Conservation (phyloP, 1,284 basidiomycete species). For the Microbotryum intermedium region DNA sequence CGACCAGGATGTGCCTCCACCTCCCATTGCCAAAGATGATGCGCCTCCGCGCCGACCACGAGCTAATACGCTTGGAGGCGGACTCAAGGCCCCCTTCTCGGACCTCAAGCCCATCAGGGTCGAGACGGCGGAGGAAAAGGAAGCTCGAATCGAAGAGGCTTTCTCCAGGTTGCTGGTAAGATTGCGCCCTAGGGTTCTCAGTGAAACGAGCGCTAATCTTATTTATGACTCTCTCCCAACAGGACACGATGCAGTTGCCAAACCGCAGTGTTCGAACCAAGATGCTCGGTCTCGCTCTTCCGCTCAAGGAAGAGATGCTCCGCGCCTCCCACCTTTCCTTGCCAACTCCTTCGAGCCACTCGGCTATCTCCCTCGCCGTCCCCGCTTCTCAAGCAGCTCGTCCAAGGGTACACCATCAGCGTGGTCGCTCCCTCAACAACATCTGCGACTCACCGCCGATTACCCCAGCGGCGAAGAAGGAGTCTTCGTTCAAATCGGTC, state of each 20-base stretch:
- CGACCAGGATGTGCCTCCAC: not conserved
- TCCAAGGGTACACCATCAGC: conserved; percentile 1
- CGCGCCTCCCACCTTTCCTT: not conserved
- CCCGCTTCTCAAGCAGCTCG: not conserved
- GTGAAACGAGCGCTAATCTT: too few relatives aligned
- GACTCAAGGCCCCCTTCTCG: not conserved
- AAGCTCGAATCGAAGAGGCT: conserved; percentile 8
- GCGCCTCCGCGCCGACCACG: not conserved
- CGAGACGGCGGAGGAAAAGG: conserved; percentile 11
- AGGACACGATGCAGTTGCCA: conserved; percentile 29
- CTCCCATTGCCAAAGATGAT: not conserved
- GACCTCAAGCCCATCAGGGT: not conserved
- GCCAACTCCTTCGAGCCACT: not conserved
- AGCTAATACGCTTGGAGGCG: conserved; percentile 13
- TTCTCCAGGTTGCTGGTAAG: conserved; percentile 22
- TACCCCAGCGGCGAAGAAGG: not conserved
- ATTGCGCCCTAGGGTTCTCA: too few relatives aligned
- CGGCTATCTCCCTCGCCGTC: not conserved
- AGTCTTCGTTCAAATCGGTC: conserved; percentile 13
- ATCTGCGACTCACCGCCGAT: not conserved
- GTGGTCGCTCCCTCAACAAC: conserved; percentile 14
- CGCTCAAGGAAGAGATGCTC: conserved; percentile 28
- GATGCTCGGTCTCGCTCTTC: conserved; percentile 22
- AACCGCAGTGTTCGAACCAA: conserved; percentile 14
- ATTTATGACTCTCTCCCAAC: not conserved